phyloP scores from a whole-genome alignment of 2,329 filamentous ascomycete species.

The Nannizzia gypsea region DNA sequence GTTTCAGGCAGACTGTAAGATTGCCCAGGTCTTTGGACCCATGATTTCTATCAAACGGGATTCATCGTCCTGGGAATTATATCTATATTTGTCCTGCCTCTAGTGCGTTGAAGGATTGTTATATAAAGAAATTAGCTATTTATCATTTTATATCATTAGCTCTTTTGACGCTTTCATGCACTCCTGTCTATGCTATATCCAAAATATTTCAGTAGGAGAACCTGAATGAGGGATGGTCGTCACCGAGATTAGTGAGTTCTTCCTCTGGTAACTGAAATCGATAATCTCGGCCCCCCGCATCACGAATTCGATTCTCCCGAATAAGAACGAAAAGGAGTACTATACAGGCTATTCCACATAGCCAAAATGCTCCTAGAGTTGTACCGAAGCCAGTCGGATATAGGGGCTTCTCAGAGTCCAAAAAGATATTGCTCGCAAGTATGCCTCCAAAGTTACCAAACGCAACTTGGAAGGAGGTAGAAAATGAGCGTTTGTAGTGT shows the following conservation, averaged over 20 bases:
- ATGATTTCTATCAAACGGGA: background rate
- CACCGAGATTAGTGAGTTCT: constrained; percentile 29
- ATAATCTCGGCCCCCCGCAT: constrained; percentile 26
- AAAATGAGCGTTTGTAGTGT: constrained; percentile 46
- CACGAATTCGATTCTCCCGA: constrained; percentile 29
- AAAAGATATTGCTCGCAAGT: constrained; percentile 26
- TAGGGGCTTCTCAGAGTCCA: constrained; percentile 20
- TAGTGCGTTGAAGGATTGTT: background rate
- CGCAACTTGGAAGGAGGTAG: constrained; percentile 41
- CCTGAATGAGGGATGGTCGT: constrained; percentile 30
- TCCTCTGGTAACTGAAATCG: constrained; percentile 24
- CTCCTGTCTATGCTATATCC: background rate
- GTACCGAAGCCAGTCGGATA: constrained; percentile 21
- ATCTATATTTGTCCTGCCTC: too few species aligned
- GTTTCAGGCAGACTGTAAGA: background rate
- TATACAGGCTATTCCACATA: constrained; percentile 23
- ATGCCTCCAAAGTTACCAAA: constrained; percentile 27
- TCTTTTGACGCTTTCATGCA: background rate
- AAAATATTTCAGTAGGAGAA: constrained; percentile 23
- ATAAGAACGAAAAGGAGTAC: constrained; percentile 23
- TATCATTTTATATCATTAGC: background rate
- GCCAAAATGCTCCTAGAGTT: constrained; percentile 25
- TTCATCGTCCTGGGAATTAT: background rate
- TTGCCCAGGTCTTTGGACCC: background rate
- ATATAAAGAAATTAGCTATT: background rate